A percentile compares a stretch with the other conserved stretches of the same genome.
Conservation (phyloP, 345 rosid species). For the Eucalyptus lansdowneana region DNA sequence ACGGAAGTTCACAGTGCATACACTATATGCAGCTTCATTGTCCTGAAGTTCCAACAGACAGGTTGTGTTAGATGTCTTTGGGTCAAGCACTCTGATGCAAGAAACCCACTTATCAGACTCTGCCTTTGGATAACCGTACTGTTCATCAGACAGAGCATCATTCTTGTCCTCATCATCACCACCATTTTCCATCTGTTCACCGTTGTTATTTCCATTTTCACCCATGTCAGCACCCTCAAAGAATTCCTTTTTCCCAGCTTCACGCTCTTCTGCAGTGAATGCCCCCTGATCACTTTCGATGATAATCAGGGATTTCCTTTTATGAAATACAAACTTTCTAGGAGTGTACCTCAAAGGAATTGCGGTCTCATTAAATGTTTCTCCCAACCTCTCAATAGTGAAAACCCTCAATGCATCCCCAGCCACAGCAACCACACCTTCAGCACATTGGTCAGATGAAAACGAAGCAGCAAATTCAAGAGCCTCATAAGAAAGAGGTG, state of each 20-base stretch:
- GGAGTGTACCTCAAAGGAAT: constrained; percentile 95
- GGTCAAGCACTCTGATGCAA: constrained; percentile 93
- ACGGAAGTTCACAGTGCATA: constrained; percentile 89
- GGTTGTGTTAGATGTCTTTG: constrained; percentile 64
- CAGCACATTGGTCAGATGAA: constrained; percentile 98
- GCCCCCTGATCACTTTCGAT: constrained; percentile 98
- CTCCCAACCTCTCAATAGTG: constrained; percentile 89
- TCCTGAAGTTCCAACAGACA: constrained; percentile 97
- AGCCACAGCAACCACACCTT: constrained; percentile 96
- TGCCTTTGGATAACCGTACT: constrained; percentile 93
- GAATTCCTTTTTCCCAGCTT: constrained; percentile 83
- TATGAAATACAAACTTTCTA: constrained; percentile 82
- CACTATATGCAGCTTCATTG: constrained; percentile 90
- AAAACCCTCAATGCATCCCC: constrained; percentile 94
- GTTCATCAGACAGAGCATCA: constrained; percentile 89
- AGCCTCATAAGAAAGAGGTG: constrained; percentile 93
- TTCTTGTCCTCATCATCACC: constrained; percentile 84
- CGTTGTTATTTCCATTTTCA: constrained; percentile 56
- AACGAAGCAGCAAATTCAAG: constrained; percentile 94
- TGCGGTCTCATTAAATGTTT: constrained; percentile 86
- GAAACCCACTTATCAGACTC: constrained; percentile 95
- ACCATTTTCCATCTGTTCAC: constrained; percentile 73
- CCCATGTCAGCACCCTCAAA: constrained; percentile 80
- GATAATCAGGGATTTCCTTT: constrained; percentile 64
- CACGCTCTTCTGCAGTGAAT: constrained; percentile 89